phyloP scores from a whole-genome alignment of 345 rosid species.

The Populus nigra region DNA sequence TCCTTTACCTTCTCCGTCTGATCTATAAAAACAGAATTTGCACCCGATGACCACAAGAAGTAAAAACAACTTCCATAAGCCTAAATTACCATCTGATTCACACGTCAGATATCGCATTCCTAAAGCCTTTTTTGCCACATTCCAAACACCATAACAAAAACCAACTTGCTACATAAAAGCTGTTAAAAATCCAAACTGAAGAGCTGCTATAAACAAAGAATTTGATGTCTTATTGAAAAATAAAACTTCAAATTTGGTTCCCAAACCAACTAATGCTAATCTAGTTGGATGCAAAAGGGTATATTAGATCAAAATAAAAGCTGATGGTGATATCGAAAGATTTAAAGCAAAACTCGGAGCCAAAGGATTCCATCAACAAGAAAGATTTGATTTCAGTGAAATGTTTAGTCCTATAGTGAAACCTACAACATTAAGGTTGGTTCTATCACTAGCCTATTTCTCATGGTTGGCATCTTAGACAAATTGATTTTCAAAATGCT shows the following conservation, averaged over 20 bases:
- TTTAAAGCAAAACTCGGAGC: background rate
- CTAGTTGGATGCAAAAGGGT: background rate
- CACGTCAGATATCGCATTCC: too few species aligned
- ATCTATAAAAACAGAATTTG: too few species aligned
- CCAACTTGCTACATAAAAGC: too few species aligned
- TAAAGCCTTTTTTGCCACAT: fast-evolving
- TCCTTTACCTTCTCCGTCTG: too few species aligned
- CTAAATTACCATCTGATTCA: fast-evolving
- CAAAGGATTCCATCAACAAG: background rate
- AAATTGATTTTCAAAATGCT: background rate
- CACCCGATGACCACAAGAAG: too few species aligned
- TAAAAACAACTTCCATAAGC: too few species aligned
- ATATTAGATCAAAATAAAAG: too few species aligned
- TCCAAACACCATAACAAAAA: too few species aligned
- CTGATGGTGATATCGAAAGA: background rate
- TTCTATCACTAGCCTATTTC: background rate
- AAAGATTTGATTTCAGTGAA: background rate
- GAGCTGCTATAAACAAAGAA: too few species aligned
- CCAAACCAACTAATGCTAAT: fast-evolving
- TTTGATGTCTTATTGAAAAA: background rate
- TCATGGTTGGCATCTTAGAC: background rate
- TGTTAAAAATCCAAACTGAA: fast-evolving
- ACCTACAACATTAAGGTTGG: background rate
- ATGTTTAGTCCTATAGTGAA: background rate
- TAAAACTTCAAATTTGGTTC: background rate